Evolutionary conservation across 108 stramenopile species (phyloP).

Genomic region (Skeletonema tropicum): DNA sequence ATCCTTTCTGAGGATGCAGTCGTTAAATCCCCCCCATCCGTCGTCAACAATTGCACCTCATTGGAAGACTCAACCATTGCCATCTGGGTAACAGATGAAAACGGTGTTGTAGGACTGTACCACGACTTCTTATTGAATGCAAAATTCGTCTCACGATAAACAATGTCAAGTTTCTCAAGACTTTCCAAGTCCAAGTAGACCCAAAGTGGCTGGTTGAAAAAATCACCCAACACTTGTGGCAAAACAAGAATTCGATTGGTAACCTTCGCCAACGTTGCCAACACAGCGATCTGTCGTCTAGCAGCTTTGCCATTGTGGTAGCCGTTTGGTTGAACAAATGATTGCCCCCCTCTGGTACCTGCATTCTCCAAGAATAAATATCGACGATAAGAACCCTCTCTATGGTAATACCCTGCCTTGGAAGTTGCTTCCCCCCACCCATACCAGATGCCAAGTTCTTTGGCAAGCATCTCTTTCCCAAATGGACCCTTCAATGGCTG

Average conservation of each 20-base stretch:
- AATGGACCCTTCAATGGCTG: conserved; percentile 36
- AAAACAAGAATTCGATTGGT: conserved; percentile 46
- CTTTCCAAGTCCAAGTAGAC: conserved; percentile 26
- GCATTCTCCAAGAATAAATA: conserved; percentile 19
- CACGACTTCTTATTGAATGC: conserved; percentile 45
- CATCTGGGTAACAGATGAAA: conserved; percentile 7
- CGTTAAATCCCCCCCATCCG: not conserved
- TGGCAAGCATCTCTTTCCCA: conserved; percentile 52
- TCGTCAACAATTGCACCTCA: not conserved
- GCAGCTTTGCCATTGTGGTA: conserved; percentile 4
- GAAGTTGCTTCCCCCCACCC: not conserved
- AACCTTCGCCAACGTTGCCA: conserved; percentile 28
- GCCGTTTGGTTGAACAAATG: not conserved
- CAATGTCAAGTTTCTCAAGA: conserved; percentile 18
- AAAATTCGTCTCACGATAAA: conserved; percentile 56
- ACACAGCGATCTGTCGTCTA: conserved; percentile 35
- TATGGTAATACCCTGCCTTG: conserved; percentile 14
- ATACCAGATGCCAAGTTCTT: conserved; percentile 46
- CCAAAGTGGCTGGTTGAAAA: conserved; percentile 42
- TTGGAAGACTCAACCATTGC: not conserved
- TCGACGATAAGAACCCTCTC: conserved; percentile 12
- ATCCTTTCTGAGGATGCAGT: not conserved
- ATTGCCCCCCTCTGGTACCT: not conserved
- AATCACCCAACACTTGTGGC: conserved; percentile 35
- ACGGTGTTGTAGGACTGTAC: conserved; percentile 18